Evolutionary conservation across 345 rosid species (phyloP), one percentile per base, ranked within the genome.

Genomic region (Melastoma malabathricum): DNA sequence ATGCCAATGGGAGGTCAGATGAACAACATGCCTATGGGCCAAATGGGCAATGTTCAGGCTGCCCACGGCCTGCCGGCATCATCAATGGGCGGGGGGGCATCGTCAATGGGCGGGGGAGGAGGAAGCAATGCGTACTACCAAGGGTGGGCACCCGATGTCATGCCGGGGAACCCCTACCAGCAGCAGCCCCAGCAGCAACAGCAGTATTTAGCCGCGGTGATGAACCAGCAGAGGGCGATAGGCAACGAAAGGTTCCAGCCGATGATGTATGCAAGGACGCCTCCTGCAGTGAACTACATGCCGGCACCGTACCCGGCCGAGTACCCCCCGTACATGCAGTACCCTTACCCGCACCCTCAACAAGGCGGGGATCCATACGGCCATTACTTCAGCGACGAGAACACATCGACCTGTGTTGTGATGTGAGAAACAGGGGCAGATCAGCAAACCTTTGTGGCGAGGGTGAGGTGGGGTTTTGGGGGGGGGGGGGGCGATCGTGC

Each of bases 201-300:
- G 7, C 95, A 82, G 59, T 73, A 77, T 61, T 18, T 88, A 56
- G 79, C 82, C 6, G 84, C 90, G 0, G 47, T 88, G 65, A 86
- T 90, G 96, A 82, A 84, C 70, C 98, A 90, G 58, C 96, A 85
- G 55, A 74, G 90, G 18, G 83, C 87, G 0, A 74, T 76, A 76
- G 98, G 89, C 1, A 81, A 78, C 17, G 94, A 85, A 47, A 70
- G 97, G 71, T 86, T 79, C 73, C 95, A 86, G 62, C 97, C 77
- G n/a, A 64, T 89, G 84, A 86, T 86, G 90, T 86, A 86, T 19
- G 94, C 94, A 3, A 73, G 84, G 69, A 96, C 81, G 20, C 96
- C 90, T 0, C 74, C 96, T 1, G 94, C 94, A 3, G 80, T 78
- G 38, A 89, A 86, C 67, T 86, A 81, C 74, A 56, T 83, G 80